These are phyloP conservation scores for Plasmodium vinckei DNA, from an alignment of 169 alveolate species.

Conservation along the genomic window DNA sequence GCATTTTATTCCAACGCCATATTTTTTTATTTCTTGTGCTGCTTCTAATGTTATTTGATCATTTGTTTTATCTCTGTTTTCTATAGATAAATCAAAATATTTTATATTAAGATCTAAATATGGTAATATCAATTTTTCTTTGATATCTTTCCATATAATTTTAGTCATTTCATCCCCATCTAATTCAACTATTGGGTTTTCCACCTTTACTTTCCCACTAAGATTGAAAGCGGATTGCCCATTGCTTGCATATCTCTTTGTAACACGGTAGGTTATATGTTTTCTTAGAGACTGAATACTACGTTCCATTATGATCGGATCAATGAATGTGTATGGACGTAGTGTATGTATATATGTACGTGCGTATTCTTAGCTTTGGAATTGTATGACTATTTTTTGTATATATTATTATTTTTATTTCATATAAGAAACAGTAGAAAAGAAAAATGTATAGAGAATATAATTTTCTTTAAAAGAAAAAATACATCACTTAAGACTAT, in stretches of 20 bases:
- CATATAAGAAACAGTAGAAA: too few relatives aligned
- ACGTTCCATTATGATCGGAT: too few relatives aligned
- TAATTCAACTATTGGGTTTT: conserved; percentile 93
- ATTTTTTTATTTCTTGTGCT: conserved; percentile 92
- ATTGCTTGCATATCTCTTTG: conserved; percentile 1
- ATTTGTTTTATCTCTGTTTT: conserved; percentile 93
- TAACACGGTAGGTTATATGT: not conserved
- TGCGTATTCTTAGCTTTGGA: not conserved
- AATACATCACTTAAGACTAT: too few relatives aligned
- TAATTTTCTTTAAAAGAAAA: too few relatives aligned
- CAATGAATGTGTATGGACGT: too few relatives aligned
- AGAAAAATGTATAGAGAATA: too few relatives aligned
- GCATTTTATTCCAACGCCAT: conserved; percentile 95
- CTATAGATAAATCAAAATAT: conserved; percentile 93
- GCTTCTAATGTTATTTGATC: conserved; percentile 97
- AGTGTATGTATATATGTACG: not conserved
- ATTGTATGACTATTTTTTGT: not conserved
- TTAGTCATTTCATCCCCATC: conserved; percentile 98
- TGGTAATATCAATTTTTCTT: conserved; percentile 92
- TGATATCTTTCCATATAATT: conserved; percentile 93
- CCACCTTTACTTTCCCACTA: conserved; percentile 47
- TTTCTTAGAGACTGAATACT: too few relatives aligned
- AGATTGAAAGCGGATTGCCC: conserved; percentile 21
- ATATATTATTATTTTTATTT: not conserved
- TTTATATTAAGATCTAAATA: conserved; percentile 91